Percentiles rank a stretch among this genome's conserved stretches.
phyloP scores from a whole-genome alignment of 2,329 filamentous ascomycete species.

The Ascochyta rabiei region DNA sequence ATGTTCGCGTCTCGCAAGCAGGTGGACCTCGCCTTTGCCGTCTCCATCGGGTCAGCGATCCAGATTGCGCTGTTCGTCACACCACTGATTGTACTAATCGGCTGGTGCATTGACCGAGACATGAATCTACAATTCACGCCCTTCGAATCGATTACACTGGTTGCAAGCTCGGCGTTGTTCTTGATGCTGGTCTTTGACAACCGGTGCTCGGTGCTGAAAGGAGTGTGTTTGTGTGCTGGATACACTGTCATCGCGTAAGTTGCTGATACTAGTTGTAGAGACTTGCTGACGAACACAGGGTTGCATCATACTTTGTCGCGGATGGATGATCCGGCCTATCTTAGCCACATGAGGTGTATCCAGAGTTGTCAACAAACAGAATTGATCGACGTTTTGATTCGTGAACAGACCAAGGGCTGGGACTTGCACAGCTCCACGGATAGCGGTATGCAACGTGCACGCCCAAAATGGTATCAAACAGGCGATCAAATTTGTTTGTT shows the following conservation, averaged over 20 bases:
- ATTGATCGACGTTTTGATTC: too few species aligned
- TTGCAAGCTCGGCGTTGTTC: slow-evolving; percentile 18
- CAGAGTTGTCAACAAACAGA: too few species aligned
- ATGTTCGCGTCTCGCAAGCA: slow-evolving; percentile 64
- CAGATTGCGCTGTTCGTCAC: slow-evolving; percentile 65
- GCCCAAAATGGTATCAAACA: too few species aligned
- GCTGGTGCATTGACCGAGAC: slow-evolving; percentile 61
- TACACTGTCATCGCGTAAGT: slow-evolving; percentile 22
- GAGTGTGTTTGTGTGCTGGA: slow-evolving; percentile 13
- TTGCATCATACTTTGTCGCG: slow-evolving; percentile 11
- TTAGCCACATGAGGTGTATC: too few species aligned
- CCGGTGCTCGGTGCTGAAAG: slow-evolving; percentile 18
- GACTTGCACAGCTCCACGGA: too few species aligned
- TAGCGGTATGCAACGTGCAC: too few species aligned
- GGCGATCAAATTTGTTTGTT: too few species aligned
- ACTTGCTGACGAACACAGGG: background rate
- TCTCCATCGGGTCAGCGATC: slow-evolving; percentile 64
- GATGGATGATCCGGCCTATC: background rate
- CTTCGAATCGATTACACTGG: slow-evolving; percentile 72
- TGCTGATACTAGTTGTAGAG: background rate
- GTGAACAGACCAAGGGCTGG: too few species aligned
- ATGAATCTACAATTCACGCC: slow-evolving; percentile 80
- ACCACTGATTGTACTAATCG: slow-evolving; percentile 63
- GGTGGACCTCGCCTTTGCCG: slow-evolving; percentile 66
- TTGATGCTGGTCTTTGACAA: slow-evolving; percentile 17